Evolutionary conservation across 371 early-diverging fungal genomes (phyloP).

Genomic region (Dentiscutata heterogama): DNA sequence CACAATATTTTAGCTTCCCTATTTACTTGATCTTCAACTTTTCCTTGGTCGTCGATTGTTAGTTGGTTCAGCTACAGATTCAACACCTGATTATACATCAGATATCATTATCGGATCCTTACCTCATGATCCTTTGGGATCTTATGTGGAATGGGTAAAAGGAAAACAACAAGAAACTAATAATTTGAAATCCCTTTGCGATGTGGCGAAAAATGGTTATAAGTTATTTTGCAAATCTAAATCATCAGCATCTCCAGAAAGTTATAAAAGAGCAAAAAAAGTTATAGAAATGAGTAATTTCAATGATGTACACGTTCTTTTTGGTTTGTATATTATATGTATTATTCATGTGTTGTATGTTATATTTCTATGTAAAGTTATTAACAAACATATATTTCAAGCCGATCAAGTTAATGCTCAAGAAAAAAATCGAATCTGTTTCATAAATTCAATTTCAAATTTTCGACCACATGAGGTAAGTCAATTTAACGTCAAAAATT

Average conservation of each 20-base stretch:
- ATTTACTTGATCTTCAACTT: slow-evolving; percentile 91
- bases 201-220: slow-evolving; percentile 83
- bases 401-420: slow-evolving; percentile 53
- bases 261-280: slow-evolving; percentile 89
- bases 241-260: slow-evolving; percentile 84
- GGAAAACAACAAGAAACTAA: slow-evolving; percentile 69
- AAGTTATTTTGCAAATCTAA: slow-evolving; percentile 88
- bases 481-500: neutral
- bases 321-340: slow-evolving; percentile 57
- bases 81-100: slow-evolving; percentile 75
- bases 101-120: slow-evolving; percentile 86
- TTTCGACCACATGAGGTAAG: slow-evolving; percentile 82
- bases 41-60: slow-evolving; percentile 85
- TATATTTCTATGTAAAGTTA: neutral
- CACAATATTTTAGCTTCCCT: slow-evolving; percentile 69
- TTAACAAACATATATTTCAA: slow-evolving; percentile 33
- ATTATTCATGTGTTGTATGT: neutral
- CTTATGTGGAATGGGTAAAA: slow-evolving; percentile 80
- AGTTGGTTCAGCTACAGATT: slow-evolving; percentile 55
- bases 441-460: slow-evolving; percentile 78
- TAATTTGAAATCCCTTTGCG: slow-evolving; percentile 69
- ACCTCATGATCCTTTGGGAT: slow-evolving; percentile 72
- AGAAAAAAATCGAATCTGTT: slow-evolving; percentile 69
- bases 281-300: slow-evolving; percentile 66
- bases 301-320: slow-evolving; percentile 80